phyloP scores from a whole-genome alignment of 352 stramenopile genomes.

The Phytophthora rubi region DNA sequence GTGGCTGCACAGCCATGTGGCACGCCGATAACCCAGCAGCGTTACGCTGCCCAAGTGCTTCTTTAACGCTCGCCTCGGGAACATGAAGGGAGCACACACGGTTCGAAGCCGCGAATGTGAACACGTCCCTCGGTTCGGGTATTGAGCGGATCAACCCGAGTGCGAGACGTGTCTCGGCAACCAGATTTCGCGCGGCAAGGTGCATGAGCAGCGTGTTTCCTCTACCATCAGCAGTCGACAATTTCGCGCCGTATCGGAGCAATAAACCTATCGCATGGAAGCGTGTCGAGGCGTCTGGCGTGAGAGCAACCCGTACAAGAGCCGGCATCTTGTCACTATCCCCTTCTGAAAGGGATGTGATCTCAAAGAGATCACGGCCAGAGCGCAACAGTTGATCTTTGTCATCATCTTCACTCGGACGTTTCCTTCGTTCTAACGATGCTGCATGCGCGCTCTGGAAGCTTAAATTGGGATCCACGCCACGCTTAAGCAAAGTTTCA shows the following conservation, averaged over 20 bases:
- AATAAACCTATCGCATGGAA: constrained; percentile 56
- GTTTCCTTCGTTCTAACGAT: constrained; percentile 19
- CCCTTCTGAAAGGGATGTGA: constrained; percentile 40
- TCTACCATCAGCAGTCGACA: constrained; percentile 49
- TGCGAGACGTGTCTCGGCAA: constrained; percentile 48
- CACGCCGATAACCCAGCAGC: constrained; percentile 49
- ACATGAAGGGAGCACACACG: constrained; percentile 56
- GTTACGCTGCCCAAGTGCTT: constrained; percentile 52
- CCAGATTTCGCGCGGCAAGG: constrained; percentile 56
- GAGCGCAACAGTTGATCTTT: constrained; percentile 25
- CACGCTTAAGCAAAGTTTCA: constrained; percentile 63
- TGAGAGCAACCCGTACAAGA: constrained; percentile 57
- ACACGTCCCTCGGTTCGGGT: constrained; percentile 43
- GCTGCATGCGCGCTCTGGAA: constrained; percentile 41
- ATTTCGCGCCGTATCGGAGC: constrained; percentile 65
- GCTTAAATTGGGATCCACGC: constrained; percentile 50
- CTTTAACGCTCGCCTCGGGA: constrained; percentile 45
- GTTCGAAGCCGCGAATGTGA: constrained; percentile 33
- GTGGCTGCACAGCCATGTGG: constrained; percentile 68
- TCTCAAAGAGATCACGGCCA: constrained; percentile 49
- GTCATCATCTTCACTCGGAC: neutral
- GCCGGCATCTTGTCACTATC: constrained; percentile 40
- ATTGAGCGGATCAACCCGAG: constrained; percentile 56
- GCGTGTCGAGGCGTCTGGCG: constrained; percentile 32
- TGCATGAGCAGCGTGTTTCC: constrained; percentile 76